phyloP scores from a whole-genome alignment of 495 filamentous ascomycete species.

The Thozetella sp. region DNA sequence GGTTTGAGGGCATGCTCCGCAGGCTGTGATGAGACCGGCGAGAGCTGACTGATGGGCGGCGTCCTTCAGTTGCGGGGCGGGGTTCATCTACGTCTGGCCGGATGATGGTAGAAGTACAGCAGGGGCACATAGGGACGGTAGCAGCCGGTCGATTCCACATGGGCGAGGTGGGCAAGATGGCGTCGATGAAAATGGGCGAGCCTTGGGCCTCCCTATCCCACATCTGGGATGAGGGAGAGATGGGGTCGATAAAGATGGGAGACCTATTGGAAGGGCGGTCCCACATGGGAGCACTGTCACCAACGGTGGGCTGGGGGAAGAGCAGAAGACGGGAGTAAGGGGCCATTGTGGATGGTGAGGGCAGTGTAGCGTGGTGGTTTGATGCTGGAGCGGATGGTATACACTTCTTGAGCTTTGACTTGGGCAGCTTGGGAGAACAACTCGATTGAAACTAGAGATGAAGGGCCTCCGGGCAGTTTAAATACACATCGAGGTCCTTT shows the following conservation, averaged over 20 bases:
- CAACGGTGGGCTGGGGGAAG: constrained; percentile 3
- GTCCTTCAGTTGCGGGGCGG: neutral
- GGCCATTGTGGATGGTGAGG: neutral
- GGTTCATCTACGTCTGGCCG: neutral
- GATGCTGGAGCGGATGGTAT: no score
- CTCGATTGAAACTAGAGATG: no score
- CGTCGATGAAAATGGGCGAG: neutral
- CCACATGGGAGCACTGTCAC: neutral
- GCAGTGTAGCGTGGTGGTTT: no score
- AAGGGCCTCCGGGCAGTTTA: no score
- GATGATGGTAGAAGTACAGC: constrained; percentile 1
- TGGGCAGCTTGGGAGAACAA: no score
- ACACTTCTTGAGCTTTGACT: no score
- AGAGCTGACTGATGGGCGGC: neutral
- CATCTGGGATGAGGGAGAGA: neutral
- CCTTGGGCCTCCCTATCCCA: constrained; percentile 1
- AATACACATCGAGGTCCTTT: no score
- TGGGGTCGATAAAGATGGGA: neutral
- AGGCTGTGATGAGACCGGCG: neutral
- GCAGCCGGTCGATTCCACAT: constrained; percentile 4
- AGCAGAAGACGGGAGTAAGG: constrained; percentile 6
- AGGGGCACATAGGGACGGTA: constrained; percentile 1
- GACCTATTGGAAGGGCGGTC: neutral
- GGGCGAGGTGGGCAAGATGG: neutral
- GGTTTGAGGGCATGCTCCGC: constrained; percentile 4